These are phyloP conservation scores for Solanum tarapatanum DNA, from an alignment of 257 asterid species.

Conservation along the genomic window DNA sequence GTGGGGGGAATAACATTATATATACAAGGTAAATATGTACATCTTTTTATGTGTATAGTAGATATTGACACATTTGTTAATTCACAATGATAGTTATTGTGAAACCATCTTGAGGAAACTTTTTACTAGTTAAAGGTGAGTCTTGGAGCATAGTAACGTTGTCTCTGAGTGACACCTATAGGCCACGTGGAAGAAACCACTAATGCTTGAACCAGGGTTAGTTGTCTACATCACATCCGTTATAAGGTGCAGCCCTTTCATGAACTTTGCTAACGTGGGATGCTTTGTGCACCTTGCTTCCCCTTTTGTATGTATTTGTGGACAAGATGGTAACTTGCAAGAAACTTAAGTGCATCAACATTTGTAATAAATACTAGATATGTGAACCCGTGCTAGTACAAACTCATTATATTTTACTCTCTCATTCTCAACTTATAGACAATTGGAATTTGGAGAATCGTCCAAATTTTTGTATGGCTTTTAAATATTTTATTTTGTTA, in stretches of 20 bases:
- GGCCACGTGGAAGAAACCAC: neutral
- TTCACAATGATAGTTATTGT: slow-evolving; percentile 26
- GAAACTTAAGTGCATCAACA: neutral
- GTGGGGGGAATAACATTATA: slow-evolving; percentile 9
- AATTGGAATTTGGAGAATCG: too few relatives aligned
- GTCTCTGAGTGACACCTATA: neutral
- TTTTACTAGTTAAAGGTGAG: slow-evolving; percentile 1
- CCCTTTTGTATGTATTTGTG: neutral
- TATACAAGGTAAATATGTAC: too few relatives aligned
- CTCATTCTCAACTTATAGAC: too few relatives aligned
- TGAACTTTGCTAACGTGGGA: neutral
- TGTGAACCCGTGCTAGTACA: too few relatives aligned
- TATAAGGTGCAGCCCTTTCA: neutral
- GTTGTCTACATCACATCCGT: neutral
- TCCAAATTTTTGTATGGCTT: too few relatives aligned
- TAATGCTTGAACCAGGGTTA: neutral
- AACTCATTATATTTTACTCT: too few relatives aligned
- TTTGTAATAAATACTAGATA: neutral
- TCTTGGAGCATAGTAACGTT: neutral
- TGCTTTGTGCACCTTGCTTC: neutral
- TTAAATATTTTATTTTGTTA: too few relatives aligned
- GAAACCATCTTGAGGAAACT: slow-evolving; percentile 48
- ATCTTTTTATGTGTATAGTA: too few relatives aligned
- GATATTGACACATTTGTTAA: slow-evolving; percentile 26
- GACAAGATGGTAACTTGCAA: neutral